Evolutionary conservation across 345 rosid genomes (phyloP).

Genomic region (Eucalyptus fibrosa): DNA sequence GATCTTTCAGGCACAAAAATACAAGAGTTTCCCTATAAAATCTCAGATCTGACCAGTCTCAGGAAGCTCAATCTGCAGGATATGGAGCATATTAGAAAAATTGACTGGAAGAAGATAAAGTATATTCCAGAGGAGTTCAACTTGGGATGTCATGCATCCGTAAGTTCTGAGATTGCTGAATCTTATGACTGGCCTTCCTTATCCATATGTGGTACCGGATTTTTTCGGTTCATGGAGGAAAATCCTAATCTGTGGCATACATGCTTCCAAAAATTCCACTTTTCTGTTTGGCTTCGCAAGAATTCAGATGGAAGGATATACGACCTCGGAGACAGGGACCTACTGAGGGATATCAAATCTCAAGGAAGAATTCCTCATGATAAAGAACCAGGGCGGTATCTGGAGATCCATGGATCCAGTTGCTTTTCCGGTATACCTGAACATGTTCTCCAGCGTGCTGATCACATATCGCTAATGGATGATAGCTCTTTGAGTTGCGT

Average conservation of each 20-base stretch:
- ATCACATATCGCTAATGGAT: no score
- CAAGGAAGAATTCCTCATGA: neutral
- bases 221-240: neutral
- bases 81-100: neutral
- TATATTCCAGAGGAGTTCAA: neutral
- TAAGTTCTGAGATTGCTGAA: neutral
- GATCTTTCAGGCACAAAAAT: neutral
- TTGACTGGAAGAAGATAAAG: neutral
- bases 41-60: neutral
- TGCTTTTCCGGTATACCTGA: no score
- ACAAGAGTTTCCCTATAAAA: neutral
- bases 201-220: neutral
- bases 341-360: neutral
- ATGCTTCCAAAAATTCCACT: neutral
- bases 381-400: neutral
- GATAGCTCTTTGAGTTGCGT: neutral
- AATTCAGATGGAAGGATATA: no score
- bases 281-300: neutral
- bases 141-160: neutral
- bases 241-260: neutral
- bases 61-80: neutral
- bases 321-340: neutral
- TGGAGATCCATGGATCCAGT: constrained; percentile 17
- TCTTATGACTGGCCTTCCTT: neutral
- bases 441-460: no score